These are phyloP conservation scores for Sporothrix sp. DNA, from an alignment of 2,329 filamentous ascomycete species.

Conservation along the genomic window DNA sequence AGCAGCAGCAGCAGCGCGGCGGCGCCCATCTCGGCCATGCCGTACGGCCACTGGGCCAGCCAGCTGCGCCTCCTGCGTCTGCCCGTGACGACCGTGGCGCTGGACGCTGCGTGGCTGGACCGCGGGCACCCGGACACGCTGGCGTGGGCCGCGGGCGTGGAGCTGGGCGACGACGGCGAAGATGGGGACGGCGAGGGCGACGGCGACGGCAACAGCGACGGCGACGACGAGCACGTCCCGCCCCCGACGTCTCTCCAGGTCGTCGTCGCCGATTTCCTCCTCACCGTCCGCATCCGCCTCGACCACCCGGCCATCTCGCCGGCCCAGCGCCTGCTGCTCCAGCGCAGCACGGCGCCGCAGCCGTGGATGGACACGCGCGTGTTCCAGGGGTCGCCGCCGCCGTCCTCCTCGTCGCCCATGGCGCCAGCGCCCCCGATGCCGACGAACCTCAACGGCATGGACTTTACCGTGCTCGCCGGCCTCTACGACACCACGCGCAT, in stretches of 20 bases:
- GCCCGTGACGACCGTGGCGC: constrained; percentile 10
- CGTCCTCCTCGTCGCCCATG: background rate
- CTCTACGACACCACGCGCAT: constrained; percentile 18
- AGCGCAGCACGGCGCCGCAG: background rate
- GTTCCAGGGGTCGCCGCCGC: background rate
- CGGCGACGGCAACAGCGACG: background rate
- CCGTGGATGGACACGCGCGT: background rate
- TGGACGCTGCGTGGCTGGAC: constrained; percentile 17
- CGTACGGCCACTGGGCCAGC: constrained; percentile 13
- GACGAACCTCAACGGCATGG: constrained; percentile 11
- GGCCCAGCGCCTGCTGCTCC: background rate
- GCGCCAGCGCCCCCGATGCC: background rate
- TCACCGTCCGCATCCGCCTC: constrained; percentile 8
- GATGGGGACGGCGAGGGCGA: background rate
- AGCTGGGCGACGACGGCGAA: background rate
- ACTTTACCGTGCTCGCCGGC: constrained; percentile 14
- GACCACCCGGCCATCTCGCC: background rate
- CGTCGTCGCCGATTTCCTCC: constrained; percentile 15
- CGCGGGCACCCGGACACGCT: constrained; percentile 14
- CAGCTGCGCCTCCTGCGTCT: constrained; percentile 7
- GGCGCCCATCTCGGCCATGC: background rate
- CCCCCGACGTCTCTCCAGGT: constrained; percentile 4
- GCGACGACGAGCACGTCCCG: background rate
- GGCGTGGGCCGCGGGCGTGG: constrained; percentile 13
- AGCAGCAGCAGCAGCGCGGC: background rate